These are phyloP conservation scores for cucumber (Cucumis sativus) DNA, from an alignment of 306 rosid genomes.

Conservation along the genomic window DNA sequence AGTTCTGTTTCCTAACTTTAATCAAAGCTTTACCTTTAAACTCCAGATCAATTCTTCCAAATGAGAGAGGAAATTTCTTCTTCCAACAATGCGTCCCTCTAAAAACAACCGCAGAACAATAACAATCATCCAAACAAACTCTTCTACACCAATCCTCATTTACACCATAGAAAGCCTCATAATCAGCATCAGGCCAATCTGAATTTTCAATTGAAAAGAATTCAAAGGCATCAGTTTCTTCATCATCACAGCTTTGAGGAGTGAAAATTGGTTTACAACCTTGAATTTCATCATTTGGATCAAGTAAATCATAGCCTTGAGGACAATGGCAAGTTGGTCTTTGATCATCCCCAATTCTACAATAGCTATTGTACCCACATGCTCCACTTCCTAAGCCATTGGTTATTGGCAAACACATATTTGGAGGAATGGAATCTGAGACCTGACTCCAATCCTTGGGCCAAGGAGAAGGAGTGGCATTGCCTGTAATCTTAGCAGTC, in stretches of 20 bases:
- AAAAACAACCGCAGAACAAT: slow-evolving; percentile 28
- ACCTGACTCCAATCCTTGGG: slow-evolving; percentile 10
- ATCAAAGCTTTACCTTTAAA: slow-evolving; percentile 4
- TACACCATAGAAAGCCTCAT: background rate
- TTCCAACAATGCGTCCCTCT: slow-evolving; percentile 23
- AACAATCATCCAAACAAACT: slow-evolving; percentile 31
- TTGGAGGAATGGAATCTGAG: slow-evolving; percentile 6
- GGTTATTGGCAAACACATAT: background rate
- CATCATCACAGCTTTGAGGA: slow-evolving; percentile 20
- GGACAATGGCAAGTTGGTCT: slow-evolving; percentile 16
- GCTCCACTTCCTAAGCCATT: slow-evolving; percentile 13
- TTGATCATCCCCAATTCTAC: background rate
- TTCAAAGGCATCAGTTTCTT: background rate
- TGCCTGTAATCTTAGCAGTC: background rate
- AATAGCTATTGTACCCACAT: slow-evolving; percentile 32
- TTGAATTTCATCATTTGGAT: slow-evolving; percentile 21
- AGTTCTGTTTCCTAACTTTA: slow-evolving; percentile 30
- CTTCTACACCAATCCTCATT: slow-evolving; percentile 21
- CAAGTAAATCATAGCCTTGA: slow-evolving; percentile 12
- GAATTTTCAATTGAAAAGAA: background rate
- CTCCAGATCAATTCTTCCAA: slow-evolving; percentile 17
- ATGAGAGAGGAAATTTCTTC: slow-evolving; percentile 35
- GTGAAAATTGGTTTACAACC: slow-evolving; percentile 29
- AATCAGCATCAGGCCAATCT: background rate
- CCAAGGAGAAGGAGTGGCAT: background rate